These are phyloP conservation scores for Parachaetomium inaequale DNA, from an alignment of 495 filamentous ascomycete species.

Conservation along the genomic window DNA sequence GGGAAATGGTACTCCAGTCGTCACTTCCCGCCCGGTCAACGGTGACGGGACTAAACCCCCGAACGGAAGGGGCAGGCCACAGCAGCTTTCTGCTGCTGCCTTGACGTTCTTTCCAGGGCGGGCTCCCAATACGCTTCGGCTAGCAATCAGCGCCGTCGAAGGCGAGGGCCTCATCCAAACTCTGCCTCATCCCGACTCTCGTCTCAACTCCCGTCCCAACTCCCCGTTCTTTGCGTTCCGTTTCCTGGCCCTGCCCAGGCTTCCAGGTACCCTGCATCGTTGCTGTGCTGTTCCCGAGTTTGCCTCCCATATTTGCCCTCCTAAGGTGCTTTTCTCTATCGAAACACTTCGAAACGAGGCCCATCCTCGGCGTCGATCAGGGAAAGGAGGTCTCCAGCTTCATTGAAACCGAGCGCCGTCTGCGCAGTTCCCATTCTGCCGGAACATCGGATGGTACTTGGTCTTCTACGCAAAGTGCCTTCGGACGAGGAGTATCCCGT, in stretches of 20 bases:
- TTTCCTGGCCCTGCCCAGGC: not conserved
- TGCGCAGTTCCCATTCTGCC: not conserved
- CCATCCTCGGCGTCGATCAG: slow-evolving; percentile 41
- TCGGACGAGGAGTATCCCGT: slow-evolving; percentile 18
- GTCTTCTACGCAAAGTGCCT: not conserved
- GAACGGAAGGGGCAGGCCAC: not conserved
- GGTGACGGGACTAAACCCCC: no score
- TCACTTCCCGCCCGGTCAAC: not conserved
- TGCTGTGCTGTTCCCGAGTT: not conserved
- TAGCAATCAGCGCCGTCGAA: not conserved
- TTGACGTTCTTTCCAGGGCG: not conserved
- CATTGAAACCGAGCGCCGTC: not conserved
- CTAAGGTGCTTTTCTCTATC: slow-evolving; percentile 13
- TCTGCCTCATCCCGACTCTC: not conserved
- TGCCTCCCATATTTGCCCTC: not conserved
- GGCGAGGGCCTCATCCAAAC: not conserved
- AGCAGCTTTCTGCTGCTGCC: not conserved
- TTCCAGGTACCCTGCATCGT: not conserved
- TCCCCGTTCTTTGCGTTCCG: not conserved
- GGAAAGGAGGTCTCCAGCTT: slow-evolving; percentile 18
- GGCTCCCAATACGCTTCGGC: no score
- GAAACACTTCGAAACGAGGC: slow-evolving; percentile 36
- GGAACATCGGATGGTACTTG: slow-evolving; percentile 23
- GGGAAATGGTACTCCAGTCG: not conserved
- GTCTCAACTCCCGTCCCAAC: not conserved